These are phyloP conservation scores for Podila clonocystis DNA, from an alignment of 192 early-diverging fungal species.

Conservation along the genomic window DNA sequence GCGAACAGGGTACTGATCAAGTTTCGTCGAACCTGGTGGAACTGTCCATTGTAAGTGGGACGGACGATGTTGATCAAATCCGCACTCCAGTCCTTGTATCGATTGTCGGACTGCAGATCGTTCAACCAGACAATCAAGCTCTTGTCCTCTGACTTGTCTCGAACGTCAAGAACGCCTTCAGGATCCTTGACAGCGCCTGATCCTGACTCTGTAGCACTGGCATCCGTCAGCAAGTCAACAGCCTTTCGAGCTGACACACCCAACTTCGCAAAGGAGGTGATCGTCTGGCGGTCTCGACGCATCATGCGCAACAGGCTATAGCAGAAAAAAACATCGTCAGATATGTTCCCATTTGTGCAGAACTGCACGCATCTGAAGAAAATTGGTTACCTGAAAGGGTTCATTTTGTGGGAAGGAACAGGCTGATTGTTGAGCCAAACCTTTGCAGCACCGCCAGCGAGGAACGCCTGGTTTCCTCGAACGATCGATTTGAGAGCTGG, in stretches of 20 bases:
- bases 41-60: constrained; percentile 72
- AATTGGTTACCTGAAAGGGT: constrained; percentile 70
- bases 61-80: constrained; percentile 60
- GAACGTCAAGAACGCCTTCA: constrained; percentile 78
- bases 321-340: neutral
- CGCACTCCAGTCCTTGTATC: constrained; percentile 72
- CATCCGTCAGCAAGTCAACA: constrained; percentile 50
- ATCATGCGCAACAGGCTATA: constrained; percentile 66
- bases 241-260: constrained; percentile 53
- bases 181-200: constrained; percentile 17
- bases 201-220: constrained; percentile 15
- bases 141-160: constrained; percentile 61
- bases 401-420: constrained; percentile 61
- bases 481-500: constrained; percentile 56
- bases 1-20: constrained; percentile 78
- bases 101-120: constrained; percentile 85
- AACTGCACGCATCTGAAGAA: neutral
- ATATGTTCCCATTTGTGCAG: no score
- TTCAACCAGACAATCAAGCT: constrained; percentile 87
- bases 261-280: constrained; percentile 58
- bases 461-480: constrained; percentile 20
- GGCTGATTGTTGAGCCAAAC: constrained; percentile 75
- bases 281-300: constrained; percentile 61
- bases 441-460: constrained; percentile 30
- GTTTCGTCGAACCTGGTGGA: constrained; percentile 83